These are phyloP conservation scores for Ustilago tritici DNA, from an alignment of 1,284 basidiomycete species.

Conservation along the genomic window DNA sequence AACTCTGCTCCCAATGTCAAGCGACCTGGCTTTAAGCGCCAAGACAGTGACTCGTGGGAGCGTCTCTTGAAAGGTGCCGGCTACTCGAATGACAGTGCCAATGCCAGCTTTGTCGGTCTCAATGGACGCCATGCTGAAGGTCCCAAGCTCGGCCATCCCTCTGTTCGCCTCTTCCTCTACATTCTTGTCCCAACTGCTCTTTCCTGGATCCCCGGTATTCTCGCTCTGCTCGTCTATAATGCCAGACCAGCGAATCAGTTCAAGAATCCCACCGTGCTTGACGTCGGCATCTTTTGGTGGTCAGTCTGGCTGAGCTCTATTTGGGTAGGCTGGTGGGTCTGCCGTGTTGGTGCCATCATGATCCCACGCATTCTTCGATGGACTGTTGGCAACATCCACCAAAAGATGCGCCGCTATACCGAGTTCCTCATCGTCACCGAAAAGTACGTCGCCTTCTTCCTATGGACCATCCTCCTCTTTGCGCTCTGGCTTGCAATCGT, in stretches of 20 bases:
- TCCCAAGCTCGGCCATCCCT: constrained; percentile 26
- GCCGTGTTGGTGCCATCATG: constrained; percentile 76
- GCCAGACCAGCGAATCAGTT: constrained; percentile 74
- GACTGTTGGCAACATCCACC: constrained; percentile 67
- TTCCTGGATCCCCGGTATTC: constrained; percentile 74
- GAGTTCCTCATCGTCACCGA: constrained; percentile 74
- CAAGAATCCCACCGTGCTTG: constrained; percentile 72
- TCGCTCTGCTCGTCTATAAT: constrained; percentile 75
- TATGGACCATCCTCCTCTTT: constrained; percentile 79
- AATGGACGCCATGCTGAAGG: constrained; percentile 22
- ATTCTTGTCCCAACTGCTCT: constrained; percentile 52
- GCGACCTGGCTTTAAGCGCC: constrained; percentile 30
- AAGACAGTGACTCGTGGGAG: constrained; percentile 55
- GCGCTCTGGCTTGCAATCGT: constrained; percentile 65
- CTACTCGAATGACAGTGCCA: constrained; percentile 39
- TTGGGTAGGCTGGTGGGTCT: constrained; percentile 88
- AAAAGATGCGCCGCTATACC: constrained; percentile 73
- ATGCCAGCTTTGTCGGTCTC: constrained; percentile 52
- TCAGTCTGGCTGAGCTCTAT: constrained; percentile 84
- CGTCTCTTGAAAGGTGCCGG: constrained; percentile 50
- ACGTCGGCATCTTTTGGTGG: constrained; percentile 81
- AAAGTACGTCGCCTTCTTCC: constrained; percentile 75
- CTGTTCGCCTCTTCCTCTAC: constrained; percentile 39
- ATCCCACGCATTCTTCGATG: constrained; percentile 39
- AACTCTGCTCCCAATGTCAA: constrained; percentile 14